phyloP scores from a whole-genome alignment of 345 rosid genomes.

The Eucalyptus regnans region DNA sequence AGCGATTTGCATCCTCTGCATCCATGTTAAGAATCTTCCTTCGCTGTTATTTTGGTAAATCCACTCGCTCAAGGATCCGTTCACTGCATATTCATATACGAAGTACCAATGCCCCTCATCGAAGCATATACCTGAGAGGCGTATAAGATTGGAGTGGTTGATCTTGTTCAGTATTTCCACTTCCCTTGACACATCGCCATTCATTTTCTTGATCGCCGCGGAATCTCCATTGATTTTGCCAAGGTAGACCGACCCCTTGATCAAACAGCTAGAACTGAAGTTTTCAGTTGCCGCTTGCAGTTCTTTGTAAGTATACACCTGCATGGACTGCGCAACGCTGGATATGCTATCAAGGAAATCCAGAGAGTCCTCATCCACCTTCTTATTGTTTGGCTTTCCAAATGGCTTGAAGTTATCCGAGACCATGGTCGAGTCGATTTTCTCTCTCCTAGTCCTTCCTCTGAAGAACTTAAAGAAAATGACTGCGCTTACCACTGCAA shows the following conservation, averaged over 20 bases:
- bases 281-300: conserved; percentile 48
- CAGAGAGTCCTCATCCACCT: conserved; percentile 24
- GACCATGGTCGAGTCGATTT: neutral
- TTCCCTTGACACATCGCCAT: conserved; percentile 66
- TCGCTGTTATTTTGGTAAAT: conserved; percentile 11
- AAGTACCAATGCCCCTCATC: conserved; percentile 59
- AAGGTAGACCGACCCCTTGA: conserved; percentile 46
- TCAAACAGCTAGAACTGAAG: conserved; percentile 38
- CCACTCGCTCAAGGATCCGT: conserved; percentile 69
- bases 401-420: conserved; percentile 16
- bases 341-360: conserved; percentile 31
- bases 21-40: conserved; percentile 33
- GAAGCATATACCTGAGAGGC: conserved; percentile 66
- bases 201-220: conserved; percentile 63
- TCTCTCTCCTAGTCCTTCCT: neutral
- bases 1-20: conserved; percentile 46
- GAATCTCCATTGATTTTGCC: conserved; percentile 57
- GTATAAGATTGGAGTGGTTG: conserved; percentile 59
- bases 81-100: conserved; percentile 60
- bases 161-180: conserved; percentile 43
- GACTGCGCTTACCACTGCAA: conserved; percentile 2
- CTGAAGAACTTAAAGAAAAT: conserved; percentile 16
- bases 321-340: conserved; percentile 36
- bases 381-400: conserved; percentile 20
- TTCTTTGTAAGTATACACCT: conserved; percentile 50